phyloP scores from a whole-genome alignment of 441 rosid species.

The Aleurites moluccanus region DNA sequence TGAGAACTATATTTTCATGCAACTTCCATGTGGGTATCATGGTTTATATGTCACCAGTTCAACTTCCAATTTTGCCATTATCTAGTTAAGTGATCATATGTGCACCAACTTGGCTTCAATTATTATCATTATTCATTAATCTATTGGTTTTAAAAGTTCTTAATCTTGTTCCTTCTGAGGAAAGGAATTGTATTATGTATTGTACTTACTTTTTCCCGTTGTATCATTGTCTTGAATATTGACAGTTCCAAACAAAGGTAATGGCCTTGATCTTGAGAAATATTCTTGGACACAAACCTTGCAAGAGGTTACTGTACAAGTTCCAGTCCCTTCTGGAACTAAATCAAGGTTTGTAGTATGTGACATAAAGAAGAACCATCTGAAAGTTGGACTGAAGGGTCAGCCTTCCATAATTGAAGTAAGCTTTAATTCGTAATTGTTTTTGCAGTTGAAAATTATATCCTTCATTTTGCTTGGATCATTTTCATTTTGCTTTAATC shows the following conservation, averaged over 20 bases:
- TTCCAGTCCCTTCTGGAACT: constrained; percentile 86
- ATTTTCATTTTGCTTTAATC: not conserved
- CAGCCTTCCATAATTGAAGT: constrained; percentile 91
- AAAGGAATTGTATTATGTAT: not conserved
- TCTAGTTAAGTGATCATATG: not conserved
- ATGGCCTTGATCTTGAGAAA: constrained; percentile 86
- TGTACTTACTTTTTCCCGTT: not conserved
- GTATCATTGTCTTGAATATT: not conserved
- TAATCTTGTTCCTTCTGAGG: not conserved
- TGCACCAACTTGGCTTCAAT: no score
- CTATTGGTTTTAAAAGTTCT: not conserved
- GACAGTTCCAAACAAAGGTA: constrained; percentile 87
- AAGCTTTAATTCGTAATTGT: constrained; percentile 25
- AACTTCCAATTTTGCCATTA: not conserved
- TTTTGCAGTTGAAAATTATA: not conserved
- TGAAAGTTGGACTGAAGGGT: constrained; percentile 90
- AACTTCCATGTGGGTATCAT: not conserved
- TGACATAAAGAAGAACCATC: constrained; percentile 82
- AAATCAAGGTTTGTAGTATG: constrained; percentile 68
- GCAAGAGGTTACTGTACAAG: constrained; percentile 69
- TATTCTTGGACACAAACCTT: constrained; percentile 92
- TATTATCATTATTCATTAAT: not conserved
- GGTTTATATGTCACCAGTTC: not conserved
- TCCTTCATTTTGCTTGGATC: not conserved
- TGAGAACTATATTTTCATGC: not conserved